Evolutionary conservation across 2,329 filamentous ascomycete species (phyloP), one percentile per base, ranked within the genome.

Genomic region (Verticillium nonalfalfae): DNA sequence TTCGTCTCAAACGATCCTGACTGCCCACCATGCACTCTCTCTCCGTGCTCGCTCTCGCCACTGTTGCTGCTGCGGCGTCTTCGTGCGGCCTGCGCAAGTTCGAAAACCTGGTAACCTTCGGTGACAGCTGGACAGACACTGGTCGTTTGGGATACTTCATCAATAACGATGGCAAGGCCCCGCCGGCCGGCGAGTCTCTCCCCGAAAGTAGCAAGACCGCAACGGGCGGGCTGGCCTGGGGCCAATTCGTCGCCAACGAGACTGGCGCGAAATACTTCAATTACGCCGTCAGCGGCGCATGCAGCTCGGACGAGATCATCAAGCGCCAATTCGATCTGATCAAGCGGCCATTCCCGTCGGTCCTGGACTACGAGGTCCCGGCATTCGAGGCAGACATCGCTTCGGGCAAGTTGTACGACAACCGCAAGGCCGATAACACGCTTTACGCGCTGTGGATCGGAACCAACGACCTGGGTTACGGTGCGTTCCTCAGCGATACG

Each of bases 361-460:
- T 89, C 1, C 69, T 83, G 0, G 84, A 85, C 45, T 88, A 89
- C 66, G 80, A 88, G 72, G 70, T 89, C 3, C 80, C 84, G 0
- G 81, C 82, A 1, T 87, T 84, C 70, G 68, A 79, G 63, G 79
- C 79, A 21, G 85, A 87, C 60, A 66, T 76, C 3, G 69, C 71
- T 4, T 78, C 72, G 59, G 70, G 74, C 61, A 71, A 75, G 1
- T 71, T 83, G 4, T 82, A 79, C 65, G 72, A 73, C 0, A 68
- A 78, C 65, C 73, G 79, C 56, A 79, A 77, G 2, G 67, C 80
- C 1, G 74, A 83, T 35, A 85, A 87, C 64, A 91, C 89, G 0
- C 85, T 91, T 2, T 93, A 92, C 68, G 81, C 85, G 1, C 82
- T 93, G 58, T 93, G 89, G 89, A 92, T 93, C 67, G 90, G 90